phyloP scores from a whole-genome alignment of 306 rosid species.

The Fragaria nilgerrensis region DNA sequence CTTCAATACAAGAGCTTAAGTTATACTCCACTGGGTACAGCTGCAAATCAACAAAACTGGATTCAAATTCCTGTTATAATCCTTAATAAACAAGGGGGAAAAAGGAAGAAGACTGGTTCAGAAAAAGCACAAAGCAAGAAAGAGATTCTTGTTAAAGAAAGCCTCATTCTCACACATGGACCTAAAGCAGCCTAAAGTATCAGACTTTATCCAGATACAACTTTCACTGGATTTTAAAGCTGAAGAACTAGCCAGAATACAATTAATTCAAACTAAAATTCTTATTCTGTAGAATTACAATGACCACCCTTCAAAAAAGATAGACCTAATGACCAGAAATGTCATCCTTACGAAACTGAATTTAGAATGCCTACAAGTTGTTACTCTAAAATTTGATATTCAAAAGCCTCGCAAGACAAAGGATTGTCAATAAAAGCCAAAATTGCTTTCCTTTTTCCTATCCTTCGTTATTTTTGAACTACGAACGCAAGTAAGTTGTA shows the following conservation, averaged over 20 bases:
- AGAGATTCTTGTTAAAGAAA: slow-evolving; percentile 57
- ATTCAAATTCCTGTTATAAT: slow-evolving; percentile 38
- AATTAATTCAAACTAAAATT: slow-evolving; percentile 26
- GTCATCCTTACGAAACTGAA: not conserved
- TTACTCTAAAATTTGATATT: not conserved
- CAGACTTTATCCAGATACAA: slow-evolving; percentile 50
- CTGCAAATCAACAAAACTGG: slow-evolving; percentile 53
- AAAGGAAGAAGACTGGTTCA: slow-evolving; percentile 44
- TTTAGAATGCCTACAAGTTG: not conserved
- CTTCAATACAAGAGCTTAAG: slow-evolving; percentile 21
- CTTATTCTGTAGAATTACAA: slow-evolving; percentile 21
- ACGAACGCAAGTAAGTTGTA: not conserved
- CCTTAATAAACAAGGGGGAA: slow-evolving; percentile 45
- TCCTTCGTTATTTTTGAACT: not conserved
- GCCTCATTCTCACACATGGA: slow-evolving; percentile 56
- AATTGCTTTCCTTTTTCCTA: not conserved
- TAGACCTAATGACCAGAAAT: not conserved
- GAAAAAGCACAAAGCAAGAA: slow-evolving; percentile 65
- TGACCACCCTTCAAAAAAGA: slow-evolving; percentile 5
- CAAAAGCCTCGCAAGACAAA: not conserved
- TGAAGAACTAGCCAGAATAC: slow-evolving; percentile 16
- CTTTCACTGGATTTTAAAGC: slow-evolving; percentile 36
- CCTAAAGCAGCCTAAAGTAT: slow-evolving; percentile 50
- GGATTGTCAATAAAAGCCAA: not conserved
- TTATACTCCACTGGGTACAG: slow-evolving; percentile 29